Evolutionary conservation across 305 asterid species (phyloP), one percentile per base, ranked within the genome.

Genomic region (Fraxinus xanthoxyloides): DNA sequence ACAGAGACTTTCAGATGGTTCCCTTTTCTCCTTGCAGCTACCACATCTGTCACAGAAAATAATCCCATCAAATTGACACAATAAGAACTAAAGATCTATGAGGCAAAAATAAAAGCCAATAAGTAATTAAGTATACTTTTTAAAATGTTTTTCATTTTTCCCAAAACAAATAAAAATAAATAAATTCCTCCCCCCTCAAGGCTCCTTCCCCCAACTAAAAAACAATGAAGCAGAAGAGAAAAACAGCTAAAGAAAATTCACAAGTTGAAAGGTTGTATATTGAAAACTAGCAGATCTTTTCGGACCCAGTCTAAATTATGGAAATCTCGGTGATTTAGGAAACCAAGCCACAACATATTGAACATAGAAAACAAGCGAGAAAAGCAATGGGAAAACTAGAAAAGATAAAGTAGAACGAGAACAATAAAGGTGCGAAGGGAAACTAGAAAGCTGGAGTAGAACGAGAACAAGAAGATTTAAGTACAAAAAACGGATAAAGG

Each of bases 41-140:
- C 80, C 38, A 80, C 78, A 85, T 88, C 89, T 86, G 90, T 70
- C 77, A 88, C 80, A 86, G 82, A 86, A 83, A 87, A 83, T 78
- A 78, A 84, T 77, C 78, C 82, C 83, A 86, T 89, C 90, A 89
- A 87, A 87, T 81, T 82, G 89, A 89, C 88, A 84, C 90, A 83
- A 76, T 81, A 70, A 83, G 82, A 63, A 82, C 36, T 61, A 78
- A 77, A 78, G 79, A 81, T 31, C 77, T 24, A 82, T 24, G 32
- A 80, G 34, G 82, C 24, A 79, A 54, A 56, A 38, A 76, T 8
- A 56, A 83, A 75, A 63, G 76, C 69, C 63, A n/a, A 54, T 54
- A 65, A 65, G 36, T 12, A 12, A 56, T 26, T 65, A 26, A 28
- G 7, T 24, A 65, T 61, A 65, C 75, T 31, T 30, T 69, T 28